Evolutionary conservation across 2,329 filamentous ascomycete species (phyloP), one percentile per base, ranked within the genome.

Genomic region (Daldinia eschscholtzii): DNA sequence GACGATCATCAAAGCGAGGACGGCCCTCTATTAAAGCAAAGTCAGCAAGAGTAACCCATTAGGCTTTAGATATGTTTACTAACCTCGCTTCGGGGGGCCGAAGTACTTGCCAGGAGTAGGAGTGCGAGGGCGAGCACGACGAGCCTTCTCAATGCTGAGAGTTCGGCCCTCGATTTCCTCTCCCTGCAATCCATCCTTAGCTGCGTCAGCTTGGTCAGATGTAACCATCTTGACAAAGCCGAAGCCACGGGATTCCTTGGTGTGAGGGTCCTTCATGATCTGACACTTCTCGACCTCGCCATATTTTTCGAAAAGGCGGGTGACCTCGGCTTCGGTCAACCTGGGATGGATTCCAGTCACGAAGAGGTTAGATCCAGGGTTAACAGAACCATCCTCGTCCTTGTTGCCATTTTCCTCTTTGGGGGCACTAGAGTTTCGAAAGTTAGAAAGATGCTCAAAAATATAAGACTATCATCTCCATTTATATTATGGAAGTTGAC

Each of bases 181-280:
- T 78, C 95, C 95, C 81, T 98, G 95, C 35, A 99, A 88, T 61
- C 93, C 95, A 78, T 98, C 96, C 85, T 96, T 97, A 75, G 96
- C 96, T 74, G 96, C 94, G 82, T 99, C 96, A 72, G 96, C 96
- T 82, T 97, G 93, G 63, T 98, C 95, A 56, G 93, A 89, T 65
- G 93, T 97, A 68, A 94, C 90, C 95, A 99, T 98, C 86, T 99
- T 98, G 80, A 99, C 96, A 84, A 99, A 99, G 64, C 96, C 96
- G 74, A 99, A 99, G 74, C 96, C 96, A 82, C 96, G 96, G 75
- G 95, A 98, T 83, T 99, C 96, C 84, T 97, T 97, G 78, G 93
- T 97, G 83, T 99, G 96, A 70, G 96, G 96, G 79, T 99, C 96
- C 78, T 95, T 90, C 96, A 99, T 99, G 84, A 99, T 99, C 82